Base-by-base conservation (phyloP, 2,329 filamentous ascomycete genomes). In the Chaetoscypha palmicola region DNA sequence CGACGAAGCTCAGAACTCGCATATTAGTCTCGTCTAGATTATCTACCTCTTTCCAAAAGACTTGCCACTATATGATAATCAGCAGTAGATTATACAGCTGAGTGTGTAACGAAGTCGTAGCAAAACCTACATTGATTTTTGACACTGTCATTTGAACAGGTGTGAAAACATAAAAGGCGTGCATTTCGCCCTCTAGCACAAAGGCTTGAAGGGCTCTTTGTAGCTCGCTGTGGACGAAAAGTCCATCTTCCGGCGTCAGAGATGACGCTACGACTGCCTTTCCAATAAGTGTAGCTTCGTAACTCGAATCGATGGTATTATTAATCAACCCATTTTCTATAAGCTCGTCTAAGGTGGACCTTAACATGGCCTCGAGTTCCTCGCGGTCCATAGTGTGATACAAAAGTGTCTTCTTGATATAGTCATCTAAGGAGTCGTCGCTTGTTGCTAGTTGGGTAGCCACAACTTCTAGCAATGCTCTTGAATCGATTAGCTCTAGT, bases 171-270 rank as follows among this genome's bases (percentile, higher is more conserved):
- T 89, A 90, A 36, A 88, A 72, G 10, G 86, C 74, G 56, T 89
- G 85, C 79, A 90, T 81, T 50, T 90, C 85, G 3, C 83, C 81
- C 57, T 89, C 83, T 76, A 90, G 81, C 10, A 88, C 85, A 56
- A 90, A 89, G 1, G 81, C 81, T 48, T 74, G 69, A 2, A 89
- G 68, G 0, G 84, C 81, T 52, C 74, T 74, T 45, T 72, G 71
- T 37, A 89, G 68, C 61, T 90, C 85, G 35, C 76, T 70, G 53
- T 88, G 69, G 14, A 89, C 72, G 54, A 88, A 89, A 1, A 86
- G 64, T 0, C 85, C 85, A 54, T 89, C 84, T 46, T 86, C 81
- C 0, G 83, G 85, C 39, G 83, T 77, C 26, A 90, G 73, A 1
- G 80, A 79, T 2, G 84, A 86, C 8, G 79, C 77, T 19, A 89